Base-by-base conservation (phyloP, 257 asterid genomes). In the Dorcoceras hygrometricum region DNA sequence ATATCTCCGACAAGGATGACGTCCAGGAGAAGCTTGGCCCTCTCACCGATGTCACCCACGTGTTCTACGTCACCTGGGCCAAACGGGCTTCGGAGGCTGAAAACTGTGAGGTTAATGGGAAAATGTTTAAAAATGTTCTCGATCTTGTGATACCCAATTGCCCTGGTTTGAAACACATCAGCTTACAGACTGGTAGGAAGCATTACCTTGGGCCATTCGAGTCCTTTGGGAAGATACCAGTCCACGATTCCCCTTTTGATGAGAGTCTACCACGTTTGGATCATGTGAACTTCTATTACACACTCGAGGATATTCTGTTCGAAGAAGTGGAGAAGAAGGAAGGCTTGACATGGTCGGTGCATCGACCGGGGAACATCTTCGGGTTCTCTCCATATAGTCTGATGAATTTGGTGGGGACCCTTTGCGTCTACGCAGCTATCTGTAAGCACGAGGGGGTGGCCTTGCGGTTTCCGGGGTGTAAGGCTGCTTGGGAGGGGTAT, bases 61-160 rank as follows among this genome's bases (percentile, higher is more conserved):
- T 78, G 8, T 78, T 78, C 57, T 74, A 78, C 46, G 79, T 66
- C 62, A 74, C 79, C 22, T 78, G 79, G 79, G 34, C 71, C n/a
- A 46, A 31, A n/a, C 61, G 58, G 28, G 8, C 71, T 26, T 70
- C 77, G 1, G 78, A 62, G 32, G 57, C 43, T 0, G 71, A 74
- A 31, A 74, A 74, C 1, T 74, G 78, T 5, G 28, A 74, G 8
- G 36, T 8, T 31, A 78, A 78, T 57, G 78, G 79, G 14, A 69
- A 59, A 31, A 70, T 73, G 82, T 22, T 78, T 18, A 70, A 32
- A 43, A 78, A 78, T 57, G 79, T 78, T 20, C 82, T 78, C 6
- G 57, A 78, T 53, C 65, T 12, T 0, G 72, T 78, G n/a, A 70
- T 78, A 58, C 74, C 76, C 8, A 78, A 65, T 26, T 78, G 69